Base-by-base conservation (phyloP, 257 asterid species). In the Linaria vulgaris region DNA sequence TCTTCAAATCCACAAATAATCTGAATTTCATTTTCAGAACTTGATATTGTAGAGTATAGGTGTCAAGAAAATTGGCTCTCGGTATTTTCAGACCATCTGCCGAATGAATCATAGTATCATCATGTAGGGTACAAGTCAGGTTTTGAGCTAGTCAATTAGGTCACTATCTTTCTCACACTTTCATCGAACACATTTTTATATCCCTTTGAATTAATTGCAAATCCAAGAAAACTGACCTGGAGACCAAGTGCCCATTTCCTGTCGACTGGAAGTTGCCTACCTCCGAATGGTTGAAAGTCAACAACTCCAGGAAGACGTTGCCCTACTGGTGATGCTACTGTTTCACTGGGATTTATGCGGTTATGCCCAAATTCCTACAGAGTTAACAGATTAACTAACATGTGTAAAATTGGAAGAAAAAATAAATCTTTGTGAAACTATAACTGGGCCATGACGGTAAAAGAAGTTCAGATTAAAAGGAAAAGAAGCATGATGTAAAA, bases 241-340 rank as follows among this genome's bases (percentile, higher is more conserved):
- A 88, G 85, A 38, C 95, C 96, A 76, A 85, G 96, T 22, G 90
- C 86, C 96, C 95, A 88, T 82, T 79, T 88, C 64, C 79, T 77
- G 37, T 85, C 91, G 0, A 61, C 71, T 5, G 80, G 81, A 59
- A 64, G 43, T 68, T 77, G 94, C 62, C 94, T 75, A 17, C 75
- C 84, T 61, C 94, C 92, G 59, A 76, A 74, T 69, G 85, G 96
- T 31, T 76, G 87, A 80, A 69, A 78, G 73, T 89, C 99, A 54
- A 76, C 53, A 63, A 72, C 71, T 64, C 91, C 94, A 39, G 84
- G 77, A 55, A 75, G 58, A 51, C 83, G 85, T 71, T 80, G 96
- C 69, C 85, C 95, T 57, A 70, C 81, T 57, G 92, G 83, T 25
- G 96, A 78, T 37, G 83, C 74, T 46, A 76, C 68, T 63, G 75